Conservation (phyloP, 345 rosid species). For the Eucalyptus pauciflora region DNA sequence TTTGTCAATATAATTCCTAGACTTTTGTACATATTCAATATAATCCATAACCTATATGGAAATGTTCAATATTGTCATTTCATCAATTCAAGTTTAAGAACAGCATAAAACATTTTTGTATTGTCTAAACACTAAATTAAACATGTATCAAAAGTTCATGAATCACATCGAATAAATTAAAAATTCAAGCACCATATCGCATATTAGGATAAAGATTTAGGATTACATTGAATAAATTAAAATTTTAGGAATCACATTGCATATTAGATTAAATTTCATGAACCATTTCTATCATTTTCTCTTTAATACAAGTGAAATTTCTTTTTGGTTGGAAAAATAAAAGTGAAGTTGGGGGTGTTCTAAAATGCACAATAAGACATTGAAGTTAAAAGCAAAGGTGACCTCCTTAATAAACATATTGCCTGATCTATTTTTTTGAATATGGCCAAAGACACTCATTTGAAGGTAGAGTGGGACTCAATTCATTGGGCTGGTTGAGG, state of each 20-base stretch:
- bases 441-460: not conserved
- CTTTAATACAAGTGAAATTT: not conserved
- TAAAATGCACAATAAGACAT: not conserved
- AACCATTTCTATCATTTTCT: too few species aligned
- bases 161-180: too few species aligned
- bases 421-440: not conserved
- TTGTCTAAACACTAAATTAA: too few species aligned
- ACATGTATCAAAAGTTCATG: not conserved
- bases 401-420: not conserved
- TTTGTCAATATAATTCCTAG: not conserved
- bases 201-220: too few species aligned
- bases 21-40: not conserved
- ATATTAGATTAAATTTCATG: too few species aligned
- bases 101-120: too few species aligned
- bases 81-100: not conserved
- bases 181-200: too few species aligned
- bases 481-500: too few species aligned
- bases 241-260: rapidly evolving
- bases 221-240: too few species aligned
- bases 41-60: not conserved
- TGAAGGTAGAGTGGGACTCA: too few species aligned
- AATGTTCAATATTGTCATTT: too few species aligned
- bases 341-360: not conserved
- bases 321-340: not conserved
- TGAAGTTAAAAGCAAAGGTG: not conserved